Conservation (phyloP, 2,329 filamentous ascomycete species). For the Claviceps maximensis region DNA sequence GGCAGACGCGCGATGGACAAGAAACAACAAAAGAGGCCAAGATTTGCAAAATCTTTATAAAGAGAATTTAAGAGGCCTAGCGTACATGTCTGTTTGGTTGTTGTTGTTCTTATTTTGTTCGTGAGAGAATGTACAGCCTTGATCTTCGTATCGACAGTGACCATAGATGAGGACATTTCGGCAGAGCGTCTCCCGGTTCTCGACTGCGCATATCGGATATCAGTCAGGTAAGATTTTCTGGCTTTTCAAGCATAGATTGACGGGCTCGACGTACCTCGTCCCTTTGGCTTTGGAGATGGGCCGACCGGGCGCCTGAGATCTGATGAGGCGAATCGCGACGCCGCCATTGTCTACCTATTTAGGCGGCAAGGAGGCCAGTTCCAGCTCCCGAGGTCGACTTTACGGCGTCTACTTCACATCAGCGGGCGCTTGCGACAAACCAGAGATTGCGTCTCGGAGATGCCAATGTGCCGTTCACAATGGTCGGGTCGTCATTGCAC, state of each 20-base stretch:
- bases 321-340: conserved; percentile 30
- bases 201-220: conserved; percentile 23
- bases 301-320: conserved; percentile 40
- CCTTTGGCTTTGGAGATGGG: conserved; percentile 40
- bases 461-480: background rate
- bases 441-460: background rate
- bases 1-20: background rate
- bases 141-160: conserved; percentile 82
- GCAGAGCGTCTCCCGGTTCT: conserved; percentile 82
- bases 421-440: conserved; percentile 3
- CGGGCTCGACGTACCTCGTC: conserved; percentile 32
- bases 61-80: conserved; percentile 7
- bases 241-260: background rate
- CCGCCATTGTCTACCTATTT: conserved; percentile 29
- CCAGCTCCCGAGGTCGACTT: conserved; percentile 24
- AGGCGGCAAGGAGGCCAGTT: conserved; percentile 13
- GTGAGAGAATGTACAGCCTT: conserved; percentile 84
- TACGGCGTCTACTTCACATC: conserved; percentile 26
- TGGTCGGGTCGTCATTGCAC: background rate
- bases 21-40: background rate
- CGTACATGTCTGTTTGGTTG: conserved; percentile 37
- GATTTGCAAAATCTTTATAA: background rate
- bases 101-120: conserved; percentile 49
- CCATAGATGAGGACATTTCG: conserved; percentile 90
- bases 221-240: conserved; percentile 1